Evolutionary conservation across 441 rosid species (phyloP).

Genomic region (Arabidopsis hybrid): DNA sequence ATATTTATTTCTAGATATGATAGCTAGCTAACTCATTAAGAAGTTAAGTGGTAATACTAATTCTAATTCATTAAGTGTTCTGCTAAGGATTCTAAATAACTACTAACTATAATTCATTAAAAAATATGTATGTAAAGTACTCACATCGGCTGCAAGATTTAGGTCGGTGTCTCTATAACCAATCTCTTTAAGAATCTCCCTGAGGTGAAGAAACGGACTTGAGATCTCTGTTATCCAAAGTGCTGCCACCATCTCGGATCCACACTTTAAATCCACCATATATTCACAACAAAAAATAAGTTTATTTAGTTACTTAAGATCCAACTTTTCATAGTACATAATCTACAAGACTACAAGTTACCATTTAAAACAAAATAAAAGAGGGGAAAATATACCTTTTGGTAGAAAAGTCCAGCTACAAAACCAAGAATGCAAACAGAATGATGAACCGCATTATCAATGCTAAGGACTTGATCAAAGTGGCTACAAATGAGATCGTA

Average conservation of each 20-base stretch:
- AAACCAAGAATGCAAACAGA: constrained; percentile 76
- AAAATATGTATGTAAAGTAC: constrained; percentile 26
- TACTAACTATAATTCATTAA: not conserved
- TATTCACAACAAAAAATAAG: not conserved
- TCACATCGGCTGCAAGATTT: constrained; percentile 79
- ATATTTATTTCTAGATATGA: not conserved
- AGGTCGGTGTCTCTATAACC: constrained; percentile 76
- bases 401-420: constrained; percentile 64
- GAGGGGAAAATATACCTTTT: constrained; percentile 36
- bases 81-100: not conserved
- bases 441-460: constrained; percentile 81
- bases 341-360: too few relatives aligned
- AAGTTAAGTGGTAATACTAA: not conserved
- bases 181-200: constrained; percentile 84
- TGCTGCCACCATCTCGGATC: constrained; percentile 73
- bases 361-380: too few relatives aligned
- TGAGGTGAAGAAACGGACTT: constrained; percentile 81
- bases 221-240: constrained; percentile 81
- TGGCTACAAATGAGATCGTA: constrained; percentile 73
- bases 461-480: constrained; percentile 49
- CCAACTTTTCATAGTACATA: too few relatives aligned
- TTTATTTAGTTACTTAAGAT: too few relatives aligned
- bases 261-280: constrained; percentile 51
- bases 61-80: not conserved
- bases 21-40: too few relatives aligned